A percentile compares a stretch with the other conserved stretches of the same genome.
Evolutionary conservation across 2,329 filamentous ascomycete species (phyloP).

Genomic region (Aureobasidium leucospermi): DNA sequence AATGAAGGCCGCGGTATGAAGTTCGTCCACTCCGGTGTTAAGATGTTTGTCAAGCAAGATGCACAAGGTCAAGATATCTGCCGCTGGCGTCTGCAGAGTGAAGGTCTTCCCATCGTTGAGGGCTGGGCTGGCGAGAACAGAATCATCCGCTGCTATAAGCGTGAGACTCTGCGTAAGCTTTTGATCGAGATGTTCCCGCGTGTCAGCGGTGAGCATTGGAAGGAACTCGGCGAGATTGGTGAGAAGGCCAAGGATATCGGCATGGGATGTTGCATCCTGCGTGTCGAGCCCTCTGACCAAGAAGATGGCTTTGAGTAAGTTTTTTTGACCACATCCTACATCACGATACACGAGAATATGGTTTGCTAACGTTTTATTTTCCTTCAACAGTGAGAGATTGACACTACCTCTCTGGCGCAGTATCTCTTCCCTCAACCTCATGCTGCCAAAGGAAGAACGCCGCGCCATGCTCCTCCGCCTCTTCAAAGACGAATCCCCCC

Average conservation of each 20-base stretch:
- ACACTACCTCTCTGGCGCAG: constrained; percentile 92
- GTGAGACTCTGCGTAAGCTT: constrained; percentile 72
- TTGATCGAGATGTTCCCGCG: constrained; percentile 97
- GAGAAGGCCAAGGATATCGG: constrained; percentile 69
- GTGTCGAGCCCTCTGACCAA: constrained; percentile 56
- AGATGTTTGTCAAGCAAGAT: constrained; percentile 99
- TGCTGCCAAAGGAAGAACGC: constrained; percentile 96
- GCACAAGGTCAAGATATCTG: constrained; percentile 79
- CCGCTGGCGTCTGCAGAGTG: constrained; percentile 90
- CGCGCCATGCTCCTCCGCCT: constrained; percentile 82
- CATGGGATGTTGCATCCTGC: constrained; percentile 88
- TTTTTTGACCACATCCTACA: not conserved
- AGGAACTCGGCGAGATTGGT: constrained; percentile 77
- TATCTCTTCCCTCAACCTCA: constrained; percentile 84
- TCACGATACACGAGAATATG: not conserved
- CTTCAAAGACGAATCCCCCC: constrained; percentile 80
- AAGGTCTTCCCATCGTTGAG: constrained; percentile 85
- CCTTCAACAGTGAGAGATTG: constrained; percentile 57
- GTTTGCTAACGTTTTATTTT: constrained; percentile 23
- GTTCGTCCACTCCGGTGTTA: constrained; percentile 93
- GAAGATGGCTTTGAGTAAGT: constrained; percentile 47
- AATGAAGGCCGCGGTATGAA: constrained; percentile 91
- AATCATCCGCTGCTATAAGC: constrained; percentile 65
- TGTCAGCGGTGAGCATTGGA: constrained; percentile 66
- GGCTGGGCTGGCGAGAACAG: constrained; percentile 78